Conservation (phyloP, 208 protist species). For the Spongospora subterranea region DNA sequence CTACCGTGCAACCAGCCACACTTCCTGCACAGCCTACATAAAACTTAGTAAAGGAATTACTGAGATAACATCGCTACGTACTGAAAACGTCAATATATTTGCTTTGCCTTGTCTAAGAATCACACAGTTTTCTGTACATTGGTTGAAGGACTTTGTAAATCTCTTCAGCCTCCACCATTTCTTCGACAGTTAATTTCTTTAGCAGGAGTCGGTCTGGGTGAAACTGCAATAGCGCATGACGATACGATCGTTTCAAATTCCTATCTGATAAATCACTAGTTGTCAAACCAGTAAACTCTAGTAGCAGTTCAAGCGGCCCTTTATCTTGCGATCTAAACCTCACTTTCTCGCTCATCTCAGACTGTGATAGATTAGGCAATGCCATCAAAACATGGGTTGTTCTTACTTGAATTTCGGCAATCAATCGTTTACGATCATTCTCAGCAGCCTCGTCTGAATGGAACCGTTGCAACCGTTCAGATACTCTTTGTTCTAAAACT, state of each 20-base stretch:
- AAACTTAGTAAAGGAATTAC: neutral
- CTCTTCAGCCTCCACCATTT: constrained; percentile 45
- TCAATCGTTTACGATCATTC: too few relatives aligned
- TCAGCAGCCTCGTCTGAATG: too few relatives aligned
- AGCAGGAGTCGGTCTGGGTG: neutral
- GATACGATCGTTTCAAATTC: neutral
- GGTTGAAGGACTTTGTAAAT: constrained; percentile 45
- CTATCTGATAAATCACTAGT: neutral
- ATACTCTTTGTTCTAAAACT: too few relatives aligned
- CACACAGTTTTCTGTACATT: neutral
- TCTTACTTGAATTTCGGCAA: too few relatives aligned
- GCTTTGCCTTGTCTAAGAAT: neutral
- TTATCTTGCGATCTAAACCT: too few relatives aligned
- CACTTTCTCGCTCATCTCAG: too few relatives aligned
- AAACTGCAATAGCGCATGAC: neutral
- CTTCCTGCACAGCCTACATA: neutral
- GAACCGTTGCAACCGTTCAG: too few relatives aligned
- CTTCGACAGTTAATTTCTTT: neutral
- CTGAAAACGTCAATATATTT: neutral
- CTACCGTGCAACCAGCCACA: neutral
- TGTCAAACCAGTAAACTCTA: neutral
- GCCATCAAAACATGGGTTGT: too few relatives aligned
- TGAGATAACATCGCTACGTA: neutral
- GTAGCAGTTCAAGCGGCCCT: neutral
- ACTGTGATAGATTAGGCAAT: too few relatives aligned